Evolutionary conservation across 768 basidiomycete species (phyloP), one percentile per base, ranked within the genome.

Genomic region (Bullera alba): DNA sequence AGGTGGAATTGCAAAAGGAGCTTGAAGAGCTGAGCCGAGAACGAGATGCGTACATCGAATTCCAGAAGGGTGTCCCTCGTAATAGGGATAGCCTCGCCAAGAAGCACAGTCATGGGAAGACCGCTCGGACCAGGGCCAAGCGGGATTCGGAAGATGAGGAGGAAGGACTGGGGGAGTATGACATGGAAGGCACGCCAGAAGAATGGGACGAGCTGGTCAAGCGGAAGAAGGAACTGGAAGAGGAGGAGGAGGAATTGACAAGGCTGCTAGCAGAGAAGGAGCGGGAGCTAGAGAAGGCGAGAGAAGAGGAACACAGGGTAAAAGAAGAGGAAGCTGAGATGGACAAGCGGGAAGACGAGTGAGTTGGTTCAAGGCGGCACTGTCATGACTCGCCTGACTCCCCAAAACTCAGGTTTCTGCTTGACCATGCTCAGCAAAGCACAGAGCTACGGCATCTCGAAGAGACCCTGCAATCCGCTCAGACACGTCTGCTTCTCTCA

Each of bases 11-110:
- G 27, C 82, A 85, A 60, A 79, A 79, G 39, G 83, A 89, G 65
- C 77, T 93, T 15, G 89, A 93, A 50, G 90, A 95, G 75, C 85
- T 85, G 2, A 87, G 83, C 75, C 86, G 83, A 67, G 90, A 95
- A 67, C 77, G 90, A 51, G 91, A 95, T 59, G 89, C 88, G 0
- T 95, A 93, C 69, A 83, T 89, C 55, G 86, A 87, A 0, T 96
- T 92, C 65, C 90, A 93, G 71, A 84, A 84, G 69, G 87, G 91
- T 56, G 79, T 87, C 3, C 79, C 82, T 65, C 87, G 83, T 71
- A 86, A 91, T 70, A 81, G 78, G 57, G 87, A 92, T 58, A 83
- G 38, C 83, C 85, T 60, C 76, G 76, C 14, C 81, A 81, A 48
- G 81, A n/a, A n/a, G n/a, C n/a, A n/a, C n/a, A n/a, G n/a, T n/a